Evolutionary conservation across 148 eudicot genomes (phyloP).

Genomic region (Persicaria tinctoria): DNA sequence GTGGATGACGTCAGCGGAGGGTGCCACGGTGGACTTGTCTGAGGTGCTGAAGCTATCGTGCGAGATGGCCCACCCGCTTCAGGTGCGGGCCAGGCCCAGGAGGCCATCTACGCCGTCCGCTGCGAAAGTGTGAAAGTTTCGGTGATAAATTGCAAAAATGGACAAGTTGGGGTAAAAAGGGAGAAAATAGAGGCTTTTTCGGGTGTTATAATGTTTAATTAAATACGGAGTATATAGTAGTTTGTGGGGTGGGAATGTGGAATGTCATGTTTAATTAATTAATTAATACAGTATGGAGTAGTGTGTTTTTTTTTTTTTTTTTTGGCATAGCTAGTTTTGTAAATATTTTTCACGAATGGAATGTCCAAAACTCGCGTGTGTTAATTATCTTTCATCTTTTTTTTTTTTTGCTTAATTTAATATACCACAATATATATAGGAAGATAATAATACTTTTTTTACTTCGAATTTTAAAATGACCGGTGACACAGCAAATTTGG

Average conservation of each 20-base stretch:
- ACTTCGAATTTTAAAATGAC: too few relatives aligned
- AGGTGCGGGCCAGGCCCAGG: constrained; percentile 32
- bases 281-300: not conserved
- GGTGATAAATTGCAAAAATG: too few relatives aligned
- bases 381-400: too few relatives aligned
- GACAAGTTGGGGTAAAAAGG: too few relatives aligned
- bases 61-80: constrained; percentile 74
- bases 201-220: too few relatives aligned
- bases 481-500: too few relatives aligned
- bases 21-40: constrained; percentile 37
- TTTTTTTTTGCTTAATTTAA: not conserved
- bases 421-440: too few relatives aligned
- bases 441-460: too few relatives aligned
- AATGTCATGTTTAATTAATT: not conserved
- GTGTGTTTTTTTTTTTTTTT: not conserved
- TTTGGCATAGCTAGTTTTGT: not conserved
- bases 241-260: not conserved
- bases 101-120: constrained; percentile 12
- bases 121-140: not conserved
- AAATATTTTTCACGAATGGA: not conserved
- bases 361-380: not conserved
- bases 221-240: not conserved
- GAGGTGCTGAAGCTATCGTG: constrained; percentile 64
- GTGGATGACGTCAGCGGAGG: constrained; percentile 18
- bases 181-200: too few relatives aligned